These are phyloP conservation scores for Pisolithus marmoratus DNA, from an alignment of 768 basidiomycete genomes.

Conservation along the genomic window DNA sequence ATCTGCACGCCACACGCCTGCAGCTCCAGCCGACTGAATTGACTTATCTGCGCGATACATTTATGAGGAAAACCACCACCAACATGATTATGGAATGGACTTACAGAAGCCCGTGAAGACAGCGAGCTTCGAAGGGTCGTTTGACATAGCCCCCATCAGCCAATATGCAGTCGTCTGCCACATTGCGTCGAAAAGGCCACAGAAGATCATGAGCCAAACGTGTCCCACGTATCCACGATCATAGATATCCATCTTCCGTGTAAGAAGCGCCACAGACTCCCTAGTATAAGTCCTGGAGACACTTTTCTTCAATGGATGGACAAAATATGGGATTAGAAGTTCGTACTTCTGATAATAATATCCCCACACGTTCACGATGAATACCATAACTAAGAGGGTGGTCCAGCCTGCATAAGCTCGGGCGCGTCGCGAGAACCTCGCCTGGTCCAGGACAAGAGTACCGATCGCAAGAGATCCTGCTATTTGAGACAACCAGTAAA, in stretches of 20 bases:
- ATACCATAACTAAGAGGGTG: slow-evolving; percentile 57
- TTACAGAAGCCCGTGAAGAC: slow-evolving; percentile 78
- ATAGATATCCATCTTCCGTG: slow-evolving; percentile 52
- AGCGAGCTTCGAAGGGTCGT: slow-evolving; percentile 73
- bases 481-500: slow-evolving; percentile 80
- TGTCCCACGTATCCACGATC: slow-evolving; percentile 49
- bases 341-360: slow-evolving; percentile 69
- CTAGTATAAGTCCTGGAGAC: slow-evolving; percentile 53
- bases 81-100: slow-evolving; percentile 21
- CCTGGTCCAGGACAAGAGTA: slow-evolving; percentile 52
- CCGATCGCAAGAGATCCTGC: slow-evolving; percentile 70
- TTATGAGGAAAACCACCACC: not conserved
- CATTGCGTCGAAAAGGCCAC: slow-evolving; percentile 73
- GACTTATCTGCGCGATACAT: slow-evolving; percentile 50
- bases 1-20: slow-evolving; percentile 68
- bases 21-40: slow-evolving; percentile 71
- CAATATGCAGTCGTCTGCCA: slow-evolving; percentile 84
- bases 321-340: not conserved
- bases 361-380: slow-evolving; percentile 68
- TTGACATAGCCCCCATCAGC: slow-evolving; percentile 84
- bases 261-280: slow-evolving; percentile 32
- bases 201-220: slow-evolving; percentile 63
- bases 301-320: not conserved
- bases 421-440: slow-evolving; percentile 49
- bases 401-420: slow-evolving; percentile 71